Percentiles rank a stretch among this genome's conserved stretches.
Evolutionary conservation across 2,329 filamentous ascomycete species (phyloP).

Genomic region (Colletotrichum kahawae): DNA sequence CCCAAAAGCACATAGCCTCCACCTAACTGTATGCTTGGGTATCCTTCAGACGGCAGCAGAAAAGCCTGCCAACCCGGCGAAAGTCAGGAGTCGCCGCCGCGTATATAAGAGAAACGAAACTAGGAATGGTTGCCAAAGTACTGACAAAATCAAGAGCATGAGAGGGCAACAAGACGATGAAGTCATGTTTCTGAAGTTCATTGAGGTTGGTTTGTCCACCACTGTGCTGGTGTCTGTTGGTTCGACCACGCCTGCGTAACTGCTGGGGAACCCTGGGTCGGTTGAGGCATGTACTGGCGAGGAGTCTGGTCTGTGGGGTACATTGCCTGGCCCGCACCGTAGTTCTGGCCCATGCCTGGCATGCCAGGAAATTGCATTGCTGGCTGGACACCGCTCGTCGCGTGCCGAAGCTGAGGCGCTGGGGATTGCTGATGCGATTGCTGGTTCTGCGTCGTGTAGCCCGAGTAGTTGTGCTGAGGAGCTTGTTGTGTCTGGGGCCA

Average conservation of each 20-base stretch:
- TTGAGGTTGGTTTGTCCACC: constrained; percentile 57
- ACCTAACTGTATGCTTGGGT: constrained; percentile 37
- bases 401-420: constrained; percentile 65
- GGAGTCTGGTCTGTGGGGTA: constrained; percentile 68
- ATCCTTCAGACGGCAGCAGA: constrained; percentile 31
- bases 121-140: constrained; percentile 3
- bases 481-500: constrained; percentile 72
- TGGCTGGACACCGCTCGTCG: constrained; percentile 59
- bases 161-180: background rate
- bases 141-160: background rate
- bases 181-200: constrained; percentile 17
- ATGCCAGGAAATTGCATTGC: constrained; percentile 68
- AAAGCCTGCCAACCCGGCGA: constrained; percentile 14
- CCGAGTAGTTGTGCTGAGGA: constrained; percentile 58
- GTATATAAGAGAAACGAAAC: constrained; percentile 20
- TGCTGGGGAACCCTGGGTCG: constrained; percentile 54
- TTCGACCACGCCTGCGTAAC: constrained; percentile 60
- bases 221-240: constrained; percentile 66
- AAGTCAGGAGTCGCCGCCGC: constrained; percentile 14
- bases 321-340: constrained; percentile 61
- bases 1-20: constrained; percentile 41
- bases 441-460: constrained; percentile 59
- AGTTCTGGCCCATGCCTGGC: constrained; percentile 64
- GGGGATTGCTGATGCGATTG: constrained; percentile 59
- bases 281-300: constrained; percentile 71